phyloP scores from a whole-genome alignment of 2,329 filamentous ascomycete species.

The Chrysoporthe puriensis region DNA sequence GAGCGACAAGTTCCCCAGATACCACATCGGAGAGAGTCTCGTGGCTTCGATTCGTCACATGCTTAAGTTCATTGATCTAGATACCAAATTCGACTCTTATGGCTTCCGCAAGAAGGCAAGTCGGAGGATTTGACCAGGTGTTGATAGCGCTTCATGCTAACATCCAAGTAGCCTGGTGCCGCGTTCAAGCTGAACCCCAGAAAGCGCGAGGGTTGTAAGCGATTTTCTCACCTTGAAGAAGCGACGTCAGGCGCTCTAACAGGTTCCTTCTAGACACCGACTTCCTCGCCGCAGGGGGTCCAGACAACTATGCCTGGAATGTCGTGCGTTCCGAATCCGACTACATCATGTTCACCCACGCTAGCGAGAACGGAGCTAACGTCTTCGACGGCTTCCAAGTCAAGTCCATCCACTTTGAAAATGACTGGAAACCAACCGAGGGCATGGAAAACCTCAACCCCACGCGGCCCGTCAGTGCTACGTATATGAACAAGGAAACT shows the following conservation, averaged over 20 bases:
- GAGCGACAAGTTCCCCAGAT: slow-evolving; percentile 42
- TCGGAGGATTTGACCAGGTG: background rate
- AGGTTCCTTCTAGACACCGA: slow-evolving; percentile 38
- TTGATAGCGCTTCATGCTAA: background rate
- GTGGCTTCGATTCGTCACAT: slow-evolving; percentile 46
- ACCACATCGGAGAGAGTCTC: slow-evolving; percentile 45
- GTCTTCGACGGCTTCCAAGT: slow-evolving; percentile 47
- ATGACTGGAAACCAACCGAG: slow-evolving; percentile 2
- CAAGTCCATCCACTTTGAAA: slow-evolving; percentile 38
- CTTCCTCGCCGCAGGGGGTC: slow-evolving; percentile 45
- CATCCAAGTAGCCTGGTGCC: slow-evolving; percentile 43
- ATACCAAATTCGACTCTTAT: slow-evolving; percentile 43
- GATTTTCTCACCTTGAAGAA: background rate
- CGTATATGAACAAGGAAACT: slow-evolving; percentile 41
- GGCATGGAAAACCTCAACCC: slow-evolving; percentile 24
- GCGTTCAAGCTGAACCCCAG: slow-evolving; percentile 42
- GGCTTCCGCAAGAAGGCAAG: slow-evolving; percentile 39
- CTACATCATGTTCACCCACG: slow-evolving; percentile 49
- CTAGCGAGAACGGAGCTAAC: slow-evolving; percentile 43
- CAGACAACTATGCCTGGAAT: slow-evolving; percentile 48
- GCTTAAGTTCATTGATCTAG: slow-evolving; percentile 48
- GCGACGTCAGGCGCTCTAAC: background rate
- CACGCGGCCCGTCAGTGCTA: slow-evolving; percentile 42
- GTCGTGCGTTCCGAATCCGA: slow-evolving; percentile 51
- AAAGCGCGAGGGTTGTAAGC: slow-evolving; percentile 30